Conservation (phyloP, 768 basidiomycete genomes). For the Lactifluus pinguis region DNA sequence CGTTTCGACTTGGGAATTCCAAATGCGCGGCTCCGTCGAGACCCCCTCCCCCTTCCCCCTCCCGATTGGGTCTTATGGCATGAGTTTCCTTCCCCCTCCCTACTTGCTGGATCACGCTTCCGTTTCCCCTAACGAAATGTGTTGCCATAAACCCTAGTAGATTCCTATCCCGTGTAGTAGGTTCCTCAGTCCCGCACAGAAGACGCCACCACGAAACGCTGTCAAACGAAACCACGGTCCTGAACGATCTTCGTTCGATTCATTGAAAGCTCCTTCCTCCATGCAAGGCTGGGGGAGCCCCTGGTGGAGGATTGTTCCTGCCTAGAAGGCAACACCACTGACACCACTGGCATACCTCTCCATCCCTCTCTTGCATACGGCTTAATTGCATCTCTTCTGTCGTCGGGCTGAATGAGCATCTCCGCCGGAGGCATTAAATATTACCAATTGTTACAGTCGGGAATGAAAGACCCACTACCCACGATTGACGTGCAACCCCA, state of each 20-base stretch:
- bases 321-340: not conserved
- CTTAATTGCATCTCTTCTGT: not conserved
- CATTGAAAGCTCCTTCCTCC: not conserved
- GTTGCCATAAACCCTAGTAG: too few relatives aligned
- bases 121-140: too few relatives aligned
- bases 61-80: too few relatives aligned
- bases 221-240: not conserved
- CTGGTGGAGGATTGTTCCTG: not conserved
- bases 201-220: not conserved
- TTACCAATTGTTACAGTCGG: not conserved
- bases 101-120: too few relatives aligned
- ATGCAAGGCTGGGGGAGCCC: not conserved
- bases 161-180: too few relatives aligned
- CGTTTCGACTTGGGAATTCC: not conserved
- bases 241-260: slow-evolving; percentile 5
- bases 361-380: not conserved
- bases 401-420: not conserved
- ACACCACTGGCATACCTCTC: not conserved
- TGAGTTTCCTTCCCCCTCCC: too few relatives aligned
- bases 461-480: not conserved
- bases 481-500: not conserved
- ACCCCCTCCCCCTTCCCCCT: not conserved
- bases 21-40: not conserved
- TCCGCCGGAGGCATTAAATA: not conserved
- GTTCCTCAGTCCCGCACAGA: too few relatives aligned